A percentile compares a stretch with the other conserved stretches of the same genome.
phyloP scores from a whole-genome alignment of 2,329 filamentous ascomycete species.

The Rachicladosporium sp. region DNA sequence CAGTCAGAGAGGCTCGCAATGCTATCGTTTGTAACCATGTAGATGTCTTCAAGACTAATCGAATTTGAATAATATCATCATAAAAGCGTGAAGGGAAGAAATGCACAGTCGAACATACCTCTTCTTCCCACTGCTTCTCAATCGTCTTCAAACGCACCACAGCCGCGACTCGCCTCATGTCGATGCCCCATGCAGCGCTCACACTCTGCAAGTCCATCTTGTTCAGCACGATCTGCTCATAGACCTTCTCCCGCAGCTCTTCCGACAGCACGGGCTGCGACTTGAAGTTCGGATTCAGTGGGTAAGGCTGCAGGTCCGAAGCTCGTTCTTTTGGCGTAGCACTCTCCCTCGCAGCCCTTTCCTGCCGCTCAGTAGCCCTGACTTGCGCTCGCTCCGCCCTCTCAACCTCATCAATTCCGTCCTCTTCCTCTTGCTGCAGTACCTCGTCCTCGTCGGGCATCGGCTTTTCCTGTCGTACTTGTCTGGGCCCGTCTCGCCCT shows the following conservation, averaged over 20 bases:
- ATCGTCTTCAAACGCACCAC: conserved; percentile 76
- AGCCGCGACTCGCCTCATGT: conserved; percentile 73
- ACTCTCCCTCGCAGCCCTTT: conserved; percentile 11
- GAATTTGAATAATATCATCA: conserved; percentile 68
- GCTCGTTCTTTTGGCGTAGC: conserved; percentile 16
- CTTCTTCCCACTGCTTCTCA: conserved; percentile 61
- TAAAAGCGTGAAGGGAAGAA: conserved; percentile 14
- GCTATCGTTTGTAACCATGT: conserved; percentile 75
- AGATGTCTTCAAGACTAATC: conserved; percentile 99
- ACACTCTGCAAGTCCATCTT: conserved; percentile 62
- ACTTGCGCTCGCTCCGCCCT: conserved; percentile 8
- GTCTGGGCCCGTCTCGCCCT: conserved; percentile 13
- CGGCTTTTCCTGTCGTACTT: conserved; percentile 13
- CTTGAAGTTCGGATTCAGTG: conserved; percentile 57
- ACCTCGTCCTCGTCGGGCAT: conserved; percentile 10
- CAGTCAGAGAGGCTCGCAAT: conserved; percentile 64
- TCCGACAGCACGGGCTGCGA: conserved; percentile 66
- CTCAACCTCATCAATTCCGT: conserved; percentile 13
- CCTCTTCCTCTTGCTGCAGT: conserved; percentile 10
- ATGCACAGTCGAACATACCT: conserved; percentile 49
- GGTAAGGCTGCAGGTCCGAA: conserved; percentile 49
- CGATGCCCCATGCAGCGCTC: conserved; percentile 64
- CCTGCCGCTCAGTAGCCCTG: conserved; percentile 9
- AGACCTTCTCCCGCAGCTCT: conserved; percentile 59
- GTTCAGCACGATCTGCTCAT: conserved; percentile 50